Evolutionary conservation across 2,329 filamentous ascomycete species (phyloP), one percentile per base, ranked within the genome.

Genomic region (Verticillium zaregamsianum): DNA sequence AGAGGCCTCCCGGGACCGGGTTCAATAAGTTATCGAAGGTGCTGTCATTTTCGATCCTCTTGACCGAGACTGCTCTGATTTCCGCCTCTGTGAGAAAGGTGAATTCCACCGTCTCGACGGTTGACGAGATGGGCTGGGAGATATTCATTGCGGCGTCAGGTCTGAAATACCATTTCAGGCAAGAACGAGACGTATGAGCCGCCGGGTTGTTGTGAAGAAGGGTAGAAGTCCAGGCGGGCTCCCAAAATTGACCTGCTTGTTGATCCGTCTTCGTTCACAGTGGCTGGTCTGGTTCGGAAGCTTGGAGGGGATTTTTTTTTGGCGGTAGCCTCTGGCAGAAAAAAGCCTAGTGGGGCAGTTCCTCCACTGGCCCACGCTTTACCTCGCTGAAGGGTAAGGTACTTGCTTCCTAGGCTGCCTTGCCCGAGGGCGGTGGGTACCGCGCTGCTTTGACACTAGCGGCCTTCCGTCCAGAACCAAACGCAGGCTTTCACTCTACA

Each of bases 1-100:
- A 97, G 9, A 99, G 84, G 73, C 95, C 95, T 63, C 93, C 93
- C 15, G 93, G 91, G 11, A 96, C 86, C 8, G 94, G 93, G 70
- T 97, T 93, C 67, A 96, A 84, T 61, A 97, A 86, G 62, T 87
- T 92, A 77, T 98, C 95, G 75, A 98, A 95, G n/a, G 95, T 97
- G 67, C 86, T 91, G 59, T 93, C 90, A 79, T 96, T 96, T 72
- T 96, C 90, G 69, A 99, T 96, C 76, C 89, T 88, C 81, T 95
- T 95, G 68, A 97, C 95, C 9, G 95, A 99, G 69, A 98, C 87
- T 64, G 88, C 85, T 73, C 89, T 88, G 73, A 99, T 93, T 76
- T 99, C 94, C 64, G 89, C 82, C 59, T 88, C 83, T 23, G 90
- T 87, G 68, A 98, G 86, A 72, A 96, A 92, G 55, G 87, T 89